These are phyloP conservation scores for Talaromyces islandicus DNA, from an alignment of 2,329 filamentous ascomycete species.

Conservation along the genomic window DNA sequence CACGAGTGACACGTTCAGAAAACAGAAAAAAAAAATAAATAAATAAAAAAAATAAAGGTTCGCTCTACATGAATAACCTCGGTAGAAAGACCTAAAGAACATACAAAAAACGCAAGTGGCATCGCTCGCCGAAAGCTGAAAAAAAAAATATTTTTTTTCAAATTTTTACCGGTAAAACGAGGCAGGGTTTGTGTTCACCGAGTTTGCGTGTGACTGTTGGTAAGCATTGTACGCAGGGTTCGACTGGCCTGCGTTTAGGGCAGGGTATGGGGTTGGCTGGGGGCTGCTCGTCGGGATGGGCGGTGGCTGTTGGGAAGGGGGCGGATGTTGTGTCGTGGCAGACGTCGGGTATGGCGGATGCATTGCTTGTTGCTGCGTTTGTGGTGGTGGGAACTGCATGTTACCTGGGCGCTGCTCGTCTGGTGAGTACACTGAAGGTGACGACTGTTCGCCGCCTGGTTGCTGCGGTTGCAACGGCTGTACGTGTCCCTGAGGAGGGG, in stretches of 20 bases:
- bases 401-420: conserved; percentile 23
- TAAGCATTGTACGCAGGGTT: conserved; percentile 31
- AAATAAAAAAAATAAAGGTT: background rate
- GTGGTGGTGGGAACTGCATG: conserved; percentile 13
- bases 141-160: no score
- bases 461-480: conserved; percentile 19
- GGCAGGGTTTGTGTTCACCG: conserved; percentile 29
- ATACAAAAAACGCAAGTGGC: background rate
- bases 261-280: conserved; percentile 28
- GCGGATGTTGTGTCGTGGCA: conserved; percentile 21
- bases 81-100: background rate
- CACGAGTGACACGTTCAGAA: background rate
- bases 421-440: conserved; percentile 34
- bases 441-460: conserved; percentile 24
- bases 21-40: no score
- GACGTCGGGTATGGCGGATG: conserved; percentile 28
- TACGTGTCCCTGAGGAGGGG: conserved; percentile 12
- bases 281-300: conserved; percentile 26
- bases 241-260: conserved; percentile 22
- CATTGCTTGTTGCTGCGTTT: conserved; percentile 19
- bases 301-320: conserved; percentile 25
- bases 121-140: background rate
- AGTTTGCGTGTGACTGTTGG: conserved; percentile 25
- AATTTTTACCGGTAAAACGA: conserved; percentile 31
- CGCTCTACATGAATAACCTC: background rate